Evolutionary conservation across 108 stramenopile genomes (phyloP).

Genomic region (Nitzschia sp.): DNA sequence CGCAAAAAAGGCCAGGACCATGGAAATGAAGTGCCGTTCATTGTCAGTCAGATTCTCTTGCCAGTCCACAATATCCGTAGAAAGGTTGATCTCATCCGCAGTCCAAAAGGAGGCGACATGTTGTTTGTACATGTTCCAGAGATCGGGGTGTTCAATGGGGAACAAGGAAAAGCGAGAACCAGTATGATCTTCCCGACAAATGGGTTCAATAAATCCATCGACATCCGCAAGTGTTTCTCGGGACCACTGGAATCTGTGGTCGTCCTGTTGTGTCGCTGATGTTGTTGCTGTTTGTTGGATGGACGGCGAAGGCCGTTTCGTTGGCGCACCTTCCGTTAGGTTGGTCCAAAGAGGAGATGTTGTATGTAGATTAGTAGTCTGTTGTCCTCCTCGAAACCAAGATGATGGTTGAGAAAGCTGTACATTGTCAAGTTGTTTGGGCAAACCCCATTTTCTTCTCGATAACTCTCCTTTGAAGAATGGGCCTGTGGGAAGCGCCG

Average conservation of each 20-base stretch:
- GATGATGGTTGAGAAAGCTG: too few species aligned
- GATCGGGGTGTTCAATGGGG: conserved; percentile 85
- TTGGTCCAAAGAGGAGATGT: not conserved
- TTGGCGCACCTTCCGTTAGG: not conserved
- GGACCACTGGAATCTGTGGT: conserved; percentile 28
- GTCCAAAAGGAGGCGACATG: conserved; percentile 98
- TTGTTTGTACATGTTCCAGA: conserved; percentile 98
- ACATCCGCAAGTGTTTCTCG: conserved; percentile 28
- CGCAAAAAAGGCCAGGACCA: conserved; percentile 87
- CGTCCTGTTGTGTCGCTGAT: not conserved
- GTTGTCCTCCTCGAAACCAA: too few species aligned
- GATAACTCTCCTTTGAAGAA: too few species aligned
- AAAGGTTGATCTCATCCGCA: conserved; percentile 95
- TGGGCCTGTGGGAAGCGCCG: too few species aligned
- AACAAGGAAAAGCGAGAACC: conserved; percentile 89
- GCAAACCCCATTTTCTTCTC: too few species aligned
- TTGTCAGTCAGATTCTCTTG: conserved; percentile 73
- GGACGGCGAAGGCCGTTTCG: conserved; percentile 3
- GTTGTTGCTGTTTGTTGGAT: not conserved
- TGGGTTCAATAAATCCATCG: conserved; percentile 60
- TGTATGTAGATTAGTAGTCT: too few species aligned
- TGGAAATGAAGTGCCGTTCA: conserved; percentile 86
- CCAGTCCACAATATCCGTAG: conserved; percentile 91
- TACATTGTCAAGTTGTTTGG: too few species aligned
- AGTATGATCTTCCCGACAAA: conserved; percentile 72